Evolutionary conservation across 1,284 basidiomycete species (phyloP), one percentile per base, ranked within the genome.

Genomic region (Sporisorium iseilematis-ciliati): DNA sequence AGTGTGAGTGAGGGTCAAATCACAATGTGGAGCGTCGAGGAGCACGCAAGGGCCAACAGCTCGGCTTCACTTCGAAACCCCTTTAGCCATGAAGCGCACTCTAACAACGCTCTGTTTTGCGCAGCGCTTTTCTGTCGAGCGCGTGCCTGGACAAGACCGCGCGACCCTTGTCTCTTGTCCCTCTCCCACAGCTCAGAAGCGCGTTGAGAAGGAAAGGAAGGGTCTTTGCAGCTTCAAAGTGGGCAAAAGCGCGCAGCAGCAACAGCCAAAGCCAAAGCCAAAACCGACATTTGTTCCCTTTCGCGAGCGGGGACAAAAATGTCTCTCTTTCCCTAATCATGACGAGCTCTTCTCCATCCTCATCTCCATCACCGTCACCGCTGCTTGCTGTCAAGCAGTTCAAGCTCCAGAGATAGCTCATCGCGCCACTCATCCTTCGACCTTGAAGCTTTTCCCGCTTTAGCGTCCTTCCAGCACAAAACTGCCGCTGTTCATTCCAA

Each of bases 141-240:
- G 35, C 35, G 35, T 38, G 35, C 12, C 35, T 38, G 35, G 12
- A 12, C 35, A 16, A 38, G 35, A 38, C 11, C 12, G 35, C 35
- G 35, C 35, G 35, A 38, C 12, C 3, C 35, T 38, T 38, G n/a
- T n/a, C n/a, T n/a, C n/a, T n/a, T n/a, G n/a, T n/a, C n/a, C n/a
- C n/a, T 16, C 35, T 38, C 16, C 12, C 35, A 14, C 26, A 31
- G 48, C 48, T 35, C 18, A 50, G 49, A n/a, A 51, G 33, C 49
- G 48, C 48, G 48, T 49, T 29, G 18, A 8, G 20, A 49, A n/a
- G n/a, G n/a, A n/a, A n/a, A n/a, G n/a, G n/a, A n/a, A 49, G 43
- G 23, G 43, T 46, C 48, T 49, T 21, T 16, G 11, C 4, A 20
- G 29, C 6, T 14, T 46, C 20, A 25, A 46, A 14, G 43, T 46